Evolutionary conservation across 225 moss, liverwort and hornwort genomes (phyloP).

Genomic region (Asterella californica): DNA sequence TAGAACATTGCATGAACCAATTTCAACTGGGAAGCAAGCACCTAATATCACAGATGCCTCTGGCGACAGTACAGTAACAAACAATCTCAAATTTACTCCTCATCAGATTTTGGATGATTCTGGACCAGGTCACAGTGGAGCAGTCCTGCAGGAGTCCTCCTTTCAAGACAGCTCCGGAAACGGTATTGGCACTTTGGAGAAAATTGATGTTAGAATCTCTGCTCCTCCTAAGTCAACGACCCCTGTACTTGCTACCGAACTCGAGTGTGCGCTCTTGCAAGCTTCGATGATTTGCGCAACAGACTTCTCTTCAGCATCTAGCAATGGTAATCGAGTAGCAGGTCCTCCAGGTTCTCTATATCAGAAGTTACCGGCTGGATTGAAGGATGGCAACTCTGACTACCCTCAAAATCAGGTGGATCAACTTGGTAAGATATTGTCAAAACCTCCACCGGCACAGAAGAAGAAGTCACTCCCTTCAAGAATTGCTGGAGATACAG

Average conservation of each 20-base stretch:
- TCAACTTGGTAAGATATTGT: conserved; percentile 40
- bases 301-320: conserved; percentile 46
- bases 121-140: conserved; percentile 28
- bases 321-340: conserved; percentile 35
- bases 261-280: conserved; percentile 87
- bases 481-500: conserved; percentile 87
- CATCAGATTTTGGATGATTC: conserved; percentile 20
- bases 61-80: conserved; percentile 31
- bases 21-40: conserved; percentile 24
- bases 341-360: conserved; percentile 48
- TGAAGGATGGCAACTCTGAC: conserved; percentile 63
- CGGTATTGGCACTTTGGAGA: conserved; percentile 1
- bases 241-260: conserved; percentile 80
- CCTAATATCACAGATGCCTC: conserved; percentile 28
- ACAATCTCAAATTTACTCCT: conserved; percentile 26
- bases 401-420: conserved; percentile 49
- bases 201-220: conserved; percentile 29
- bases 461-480: conserved; percentile 64
- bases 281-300: conserved; percentile 65
- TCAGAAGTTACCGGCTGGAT: conserved; percentile 42
- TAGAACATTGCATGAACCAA: conserved; percentile 33
- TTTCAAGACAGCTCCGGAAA: conserved; percentile 22
- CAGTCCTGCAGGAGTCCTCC: conserved; percentile 19
- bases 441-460: conserved; percentile 56
- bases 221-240: conserved; percentile 38